Evolutionary conservation across 768 basidiomycete species (phyloP).

Genomic region (Chalciporus chontae): DNA sequence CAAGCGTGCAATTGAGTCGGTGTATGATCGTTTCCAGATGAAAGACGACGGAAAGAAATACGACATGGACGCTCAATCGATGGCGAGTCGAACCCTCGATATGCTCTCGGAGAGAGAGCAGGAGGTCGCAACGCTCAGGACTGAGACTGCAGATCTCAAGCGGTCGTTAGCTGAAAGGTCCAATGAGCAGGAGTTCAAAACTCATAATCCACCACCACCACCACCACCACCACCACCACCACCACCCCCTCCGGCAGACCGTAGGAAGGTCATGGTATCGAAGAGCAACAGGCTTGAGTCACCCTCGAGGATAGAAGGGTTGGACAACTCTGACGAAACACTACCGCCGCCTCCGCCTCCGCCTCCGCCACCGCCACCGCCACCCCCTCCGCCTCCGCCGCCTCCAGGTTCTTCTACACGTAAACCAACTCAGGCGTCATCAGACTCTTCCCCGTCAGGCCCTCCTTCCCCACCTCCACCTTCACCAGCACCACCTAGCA

Average conservation of each 20-base stretch:
- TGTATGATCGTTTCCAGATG: constrained; percentile 74
- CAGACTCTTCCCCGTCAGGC: constrained; percentile 4
- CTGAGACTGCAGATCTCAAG: constrained; percentile 49
- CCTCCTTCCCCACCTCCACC: constrained; percentile 31
- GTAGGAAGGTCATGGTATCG: constrained; percentile 4
- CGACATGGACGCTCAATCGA: constrained; percentile 61
- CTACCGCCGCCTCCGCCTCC: constrained; percentile 20
- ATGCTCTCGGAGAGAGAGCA: constrained; percentile 65
- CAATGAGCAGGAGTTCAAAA: constrained; percentile 69
- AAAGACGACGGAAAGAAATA: constrained; percentile 43
- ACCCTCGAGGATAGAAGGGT: constrained; percentile 9
- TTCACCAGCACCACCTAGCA: constrained; percentile 25
- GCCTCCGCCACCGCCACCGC: constrained; percentile 3
- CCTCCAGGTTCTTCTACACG: background rate
- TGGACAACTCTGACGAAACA: constrained; percentile 4
- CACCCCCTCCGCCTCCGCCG: constrained; percentile 11
- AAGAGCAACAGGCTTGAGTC: constrained; percentile 8
- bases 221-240: constrained; percentile 65
- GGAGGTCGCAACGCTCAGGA: constrained; percentile 51
- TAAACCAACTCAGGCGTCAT: constrained; percentile 12
- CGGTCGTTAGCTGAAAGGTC: constrained; percentile 49
- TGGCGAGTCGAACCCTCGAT: constrained; percentile 71
- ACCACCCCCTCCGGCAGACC: constrained; percentile 38
- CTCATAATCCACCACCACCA: constrained; percentile 55
- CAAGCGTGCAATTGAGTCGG: constrained; percentile 83